A percentile compares a stretch with the other conserved stretches of the same genome.
Evolutionary conservation across 139 green algal species (phyloP).

Genomic region (Tetradesmus lagerheimii): DNA sequence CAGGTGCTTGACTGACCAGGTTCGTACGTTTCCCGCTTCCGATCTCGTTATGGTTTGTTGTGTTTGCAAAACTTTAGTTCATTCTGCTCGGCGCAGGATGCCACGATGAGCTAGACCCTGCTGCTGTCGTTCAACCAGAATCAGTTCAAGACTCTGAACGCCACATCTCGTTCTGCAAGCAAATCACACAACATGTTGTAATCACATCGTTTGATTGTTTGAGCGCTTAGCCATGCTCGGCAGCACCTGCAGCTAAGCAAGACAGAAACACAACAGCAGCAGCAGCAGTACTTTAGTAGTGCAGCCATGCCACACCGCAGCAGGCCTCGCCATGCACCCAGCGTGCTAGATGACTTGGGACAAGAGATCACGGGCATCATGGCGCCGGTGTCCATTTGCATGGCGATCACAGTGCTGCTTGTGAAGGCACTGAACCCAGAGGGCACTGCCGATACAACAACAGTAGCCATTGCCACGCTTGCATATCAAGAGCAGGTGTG

Average conservation of each 20-base stretch:
- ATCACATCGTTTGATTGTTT: too few relatives aligned
- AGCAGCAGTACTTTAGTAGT: background rate
- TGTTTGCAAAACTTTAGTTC: background rate
- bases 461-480: conserved; percentile 79
- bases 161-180: background rate
- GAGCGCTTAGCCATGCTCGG: background rate
- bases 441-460: conserved; percentile 58
- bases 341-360: conserved; percentile 65
- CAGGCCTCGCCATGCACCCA: conserved; percentile 13
- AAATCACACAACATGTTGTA: too few relatives aligned
- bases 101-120: too few relatives aligned
- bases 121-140: background rate
- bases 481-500: conserved; percentile 86
- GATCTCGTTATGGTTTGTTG: background rate
- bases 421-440: conserved; percentile 88
- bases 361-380: conserved; percentile 89
- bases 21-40: background rate
- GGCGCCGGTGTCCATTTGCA: conserved; percentile 93
- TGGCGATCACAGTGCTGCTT: conserved; percentile 90
- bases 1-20: background rate
- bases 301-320: background rate
- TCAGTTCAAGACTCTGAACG: background rate
- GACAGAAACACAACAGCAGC: background rate
- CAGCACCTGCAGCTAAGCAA: background rate
- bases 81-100: too few relatives aligned